phyloP scores from a whole-genome alignment of 768 basidiomycete genomes.

The Clitopilus hobsonii region DNA sequence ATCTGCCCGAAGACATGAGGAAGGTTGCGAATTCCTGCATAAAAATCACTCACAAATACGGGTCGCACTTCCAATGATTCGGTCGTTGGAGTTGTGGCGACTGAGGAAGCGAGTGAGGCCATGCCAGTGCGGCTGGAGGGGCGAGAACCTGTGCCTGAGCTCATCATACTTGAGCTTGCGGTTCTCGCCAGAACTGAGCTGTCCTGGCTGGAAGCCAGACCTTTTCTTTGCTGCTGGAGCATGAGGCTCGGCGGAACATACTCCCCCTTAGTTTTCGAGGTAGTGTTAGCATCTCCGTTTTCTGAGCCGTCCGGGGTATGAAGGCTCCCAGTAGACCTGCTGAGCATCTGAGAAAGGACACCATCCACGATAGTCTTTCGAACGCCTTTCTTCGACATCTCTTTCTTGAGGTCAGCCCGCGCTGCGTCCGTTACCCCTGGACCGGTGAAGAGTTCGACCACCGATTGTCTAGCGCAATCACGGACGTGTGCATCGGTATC shows the following conservation, averaged over 20 bases:
- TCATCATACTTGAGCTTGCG: slow-evolving; percentile 44
- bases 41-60: slow-evolving; percentile 55
- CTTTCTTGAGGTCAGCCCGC: slow-evolving; percentile 90
- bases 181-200: slow-evolving; percentile 34
- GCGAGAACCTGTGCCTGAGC: slow-evolving; percentile 48
- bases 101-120: slow-evolving; percentile 41
- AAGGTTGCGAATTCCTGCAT: not conserved
- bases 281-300: slow-evolving; percentile 40
- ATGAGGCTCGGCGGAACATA: slow-evolving; percentile 76
- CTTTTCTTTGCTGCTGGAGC: slow-evolving; percentile 45
- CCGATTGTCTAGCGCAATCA: slow-evolving; percentile 74
- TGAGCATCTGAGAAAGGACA: slow-evolving; percentile 66
- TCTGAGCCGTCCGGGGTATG: slow-evolving; percentile 58
- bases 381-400: slow-evolving; percentile 79
- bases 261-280: slow-evolving; percentile 39
- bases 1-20: slow-evolving; percentile 42
- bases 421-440: slow-evolving; percentile 81
- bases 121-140: slow-evolving; percentile 50
- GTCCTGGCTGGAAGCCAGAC: slow-evolving; percentile 33
- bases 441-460: slow-evolving; percentile 83
- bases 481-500: slow-evolving; percentile 90
- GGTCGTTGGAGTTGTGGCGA: slow-evolving; percentile 27
- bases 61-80: slow-evolving; percentile 50
- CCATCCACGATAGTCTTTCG: slow-evolving; percentile 84
- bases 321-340: slow-evolving; percentile 36